These are phyloP conservation scores for Puccinia novopanici DNA, from an alignment of 1,284 basidiomycete genomes.

Conservation along the genomic window DNA sequence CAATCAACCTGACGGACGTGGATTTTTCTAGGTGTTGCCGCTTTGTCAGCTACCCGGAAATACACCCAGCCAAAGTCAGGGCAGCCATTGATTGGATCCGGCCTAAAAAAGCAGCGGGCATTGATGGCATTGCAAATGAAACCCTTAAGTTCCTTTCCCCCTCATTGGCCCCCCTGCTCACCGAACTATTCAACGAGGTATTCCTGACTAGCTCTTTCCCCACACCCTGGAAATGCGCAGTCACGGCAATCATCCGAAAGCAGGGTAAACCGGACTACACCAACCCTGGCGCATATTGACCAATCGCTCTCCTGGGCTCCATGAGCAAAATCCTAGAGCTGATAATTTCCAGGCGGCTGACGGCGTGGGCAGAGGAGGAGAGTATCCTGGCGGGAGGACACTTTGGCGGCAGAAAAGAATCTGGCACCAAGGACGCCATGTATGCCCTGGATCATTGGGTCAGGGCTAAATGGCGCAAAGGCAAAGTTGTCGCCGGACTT, in stretches of 20 bases:
- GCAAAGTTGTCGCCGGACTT: not conserved
- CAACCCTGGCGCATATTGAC: too few species aligned
- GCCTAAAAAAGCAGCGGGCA: not conserved
- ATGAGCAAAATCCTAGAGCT: too few species aligned
- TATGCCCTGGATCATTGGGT: too few species aligned
- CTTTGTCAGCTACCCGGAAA: not conserved
- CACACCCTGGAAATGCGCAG: conserved; percentile 4
- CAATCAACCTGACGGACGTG: not conserved
- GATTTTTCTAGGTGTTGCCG: not conserved
- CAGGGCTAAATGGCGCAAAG: not conserved
- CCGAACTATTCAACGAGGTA: not conserved
- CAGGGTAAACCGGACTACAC: too few species aligned
- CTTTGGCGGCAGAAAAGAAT: not conserved
- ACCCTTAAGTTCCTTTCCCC: not conserved
- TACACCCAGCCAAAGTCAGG: not conserved
- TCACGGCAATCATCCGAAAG: too few species aligned
- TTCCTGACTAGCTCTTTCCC: not conserved
- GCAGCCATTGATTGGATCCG: not conserved
- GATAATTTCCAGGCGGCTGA: not conserved
- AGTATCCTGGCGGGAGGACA: not conserved
- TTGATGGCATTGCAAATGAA: not conserved
- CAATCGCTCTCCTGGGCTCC: too few species aligned
- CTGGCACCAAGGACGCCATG: too few species aligned
- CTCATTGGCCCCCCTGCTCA: not conserved
- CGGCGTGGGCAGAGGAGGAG: not conserved